Evolutionary conservation across 2,329 filamentous ascomycete species (phyloP).

Genomic region (Diaporthe citriasiana): DNA sequence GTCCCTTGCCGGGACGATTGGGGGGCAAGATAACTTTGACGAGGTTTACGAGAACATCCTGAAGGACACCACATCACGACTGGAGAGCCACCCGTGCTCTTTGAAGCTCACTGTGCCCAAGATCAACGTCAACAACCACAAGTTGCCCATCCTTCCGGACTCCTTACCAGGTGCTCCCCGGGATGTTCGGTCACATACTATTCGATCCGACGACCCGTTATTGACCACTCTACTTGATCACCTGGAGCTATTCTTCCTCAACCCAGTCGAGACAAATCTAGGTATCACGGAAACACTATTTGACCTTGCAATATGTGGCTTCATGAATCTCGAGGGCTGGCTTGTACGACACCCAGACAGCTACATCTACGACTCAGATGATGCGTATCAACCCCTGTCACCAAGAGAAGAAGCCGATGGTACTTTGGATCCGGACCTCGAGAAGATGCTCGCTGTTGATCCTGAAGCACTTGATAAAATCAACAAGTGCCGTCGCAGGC

Average conservation of each 20-base stretch:
- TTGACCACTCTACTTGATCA: constrained; percentile 77
- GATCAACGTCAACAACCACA: constrained; percentile 68
- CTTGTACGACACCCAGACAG: constrained; percentile 79
- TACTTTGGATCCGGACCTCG: constrained; percentile 44
- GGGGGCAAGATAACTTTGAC: constrained; percentile 78
- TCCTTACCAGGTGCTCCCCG: constrained; percentile 72
- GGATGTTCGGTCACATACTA: constrained; percentile 72
- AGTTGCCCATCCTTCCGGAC: constrained; percentile 67
- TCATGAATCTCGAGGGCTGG: constrained; percentile 92
- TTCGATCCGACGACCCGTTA: constrained; percentile 73
- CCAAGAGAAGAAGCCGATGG: constrained; percentile 50
- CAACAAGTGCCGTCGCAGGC: constrained; percentile 65
- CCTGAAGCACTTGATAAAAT: constrained; percentile 62
- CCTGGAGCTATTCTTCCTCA: constrained; percentile 86
- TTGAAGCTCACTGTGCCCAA: constrained; percentile 76
- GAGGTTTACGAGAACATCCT: constrained; percentile 80
- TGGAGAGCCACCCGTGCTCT: constrained; percentile 83
- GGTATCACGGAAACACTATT: constrained; percentile 87
- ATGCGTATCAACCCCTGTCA: constrained; percentile 44
- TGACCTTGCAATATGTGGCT: constrained; percentile 86
- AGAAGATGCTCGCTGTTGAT: constrained; percentile 49
- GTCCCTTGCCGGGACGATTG: constrained; percentile 76
- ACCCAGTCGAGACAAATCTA: constrained; percentile 92
- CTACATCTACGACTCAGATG: constrained; percentile 69
- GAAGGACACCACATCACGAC: constrained; percentile 76